A percentile compares a stretch with the other conserved stretches of the same genome.
phyloP scores from a whole-genome alignment of 1,284 basidiomycete species.

The Apiotrichum laibachii region DNA sequence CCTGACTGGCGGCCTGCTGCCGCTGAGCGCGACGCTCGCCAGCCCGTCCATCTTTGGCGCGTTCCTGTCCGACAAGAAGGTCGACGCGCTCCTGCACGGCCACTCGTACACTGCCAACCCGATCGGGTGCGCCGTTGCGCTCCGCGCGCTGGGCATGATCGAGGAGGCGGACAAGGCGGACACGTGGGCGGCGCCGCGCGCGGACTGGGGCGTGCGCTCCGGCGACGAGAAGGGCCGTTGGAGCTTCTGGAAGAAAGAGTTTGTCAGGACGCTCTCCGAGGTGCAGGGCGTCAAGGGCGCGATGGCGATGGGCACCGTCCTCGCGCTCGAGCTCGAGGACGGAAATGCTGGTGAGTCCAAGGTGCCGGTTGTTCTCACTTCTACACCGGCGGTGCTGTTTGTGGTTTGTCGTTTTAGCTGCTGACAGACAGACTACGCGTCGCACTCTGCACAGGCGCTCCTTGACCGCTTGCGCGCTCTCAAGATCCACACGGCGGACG shows the following conservation, averaged over 20 bases:
- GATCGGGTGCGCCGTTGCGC: slow-evolving; percentile 86
- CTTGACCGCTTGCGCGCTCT: slow-evolving; percentile 52
- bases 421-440: slow-evolving; percentile 63
- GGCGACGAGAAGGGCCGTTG: slow-evolving; percentile 56
- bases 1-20: slow-evolving; percentile 87
- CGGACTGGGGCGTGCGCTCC: slow-evolving; percentile 57
- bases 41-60: slow-evolving; percentile 73
- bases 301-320: slow-evolving; percentile 85
- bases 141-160: slow-evolving; percentile 70
- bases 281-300: slow-evolving; percentile 63
- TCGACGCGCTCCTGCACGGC: slow-evolving; percentile 84
- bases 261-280: slow-evolving; percentile 65
- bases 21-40: slow-evolving; percentile 81
- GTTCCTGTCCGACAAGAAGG: slow-evolving; percentile 71
- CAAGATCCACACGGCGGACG: slow-evolving; percentile 15
- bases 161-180: slow-evolving; percentile 55
- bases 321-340: slow-evolving; percentile 75
- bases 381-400: not conserved
- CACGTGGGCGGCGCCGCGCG: slow-evolving; percentile 60
- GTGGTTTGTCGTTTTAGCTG: too few relatives aligned
- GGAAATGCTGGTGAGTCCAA: slow-evolving; percentile 56
- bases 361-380: slow-evolving; percentile 9
- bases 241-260: slow-evolving; percentile 83
- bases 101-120: slow-evolving; percentile 94
- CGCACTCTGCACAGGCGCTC: slow-evolving; percentile 64